phyloP scores from a whole-genome alignment of 2,329 filamentous ascomycete species.

The Albifimbria verrucaria region DNA sequence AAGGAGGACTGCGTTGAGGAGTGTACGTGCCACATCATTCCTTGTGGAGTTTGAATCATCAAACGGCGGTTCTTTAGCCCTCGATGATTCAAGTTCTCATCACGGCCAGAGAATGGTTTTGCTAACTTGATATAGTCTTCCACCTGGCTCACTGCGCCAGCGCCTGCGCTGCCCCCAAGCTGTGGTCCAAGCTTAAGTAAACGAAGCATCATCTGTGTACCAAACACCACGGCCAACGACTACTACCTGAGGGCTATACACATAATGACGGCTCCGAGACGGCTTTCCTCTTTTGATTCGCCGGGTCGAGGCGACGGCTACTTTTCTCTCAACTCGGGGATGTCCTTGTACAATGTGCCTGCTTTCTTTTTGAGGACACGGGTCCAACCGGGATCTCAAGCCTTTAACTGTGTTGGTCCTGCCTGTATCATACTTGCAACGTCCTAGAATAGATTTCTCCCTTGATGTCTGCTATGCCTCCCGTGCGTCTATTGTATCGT shows the following conservation, averaged over 20 bases:
- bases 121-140: slow-evolving; percentile 69
- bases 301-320: background rate
- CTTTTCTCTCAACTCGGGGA: background rate
- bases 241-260: no score
- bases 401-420: background rate
- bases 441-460: background rate
- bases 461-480: background rate
- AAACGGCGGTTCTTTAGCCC: no score
- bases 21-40: slow-evolving; percentile 66
- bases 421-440: slow-evolving; percentile 2
- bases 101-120: background rate
- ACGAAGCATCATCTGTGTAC: slow-evolving; percentile 13
- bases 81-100: no score
- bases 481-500: no score
- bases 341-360: background rate
- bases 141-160: slow-evolving; percentile 95
- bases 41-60: slow-evolving; percentile 1
- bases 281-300: background rate
- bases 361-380: background rate
- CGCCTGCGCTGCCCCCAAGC: slow-evolving; percentile 91
- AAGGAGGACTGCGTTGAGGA: slow-evolving; percentile 98
- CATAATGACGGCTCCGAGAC: no score
- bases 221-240: slow-evolving; percentile 1
- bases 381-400: background rate
- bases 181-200: slow-evolving; percentile 92